Conservation (phyloP, 129 eudicot species). For the Mikania micrantha region DNA sequence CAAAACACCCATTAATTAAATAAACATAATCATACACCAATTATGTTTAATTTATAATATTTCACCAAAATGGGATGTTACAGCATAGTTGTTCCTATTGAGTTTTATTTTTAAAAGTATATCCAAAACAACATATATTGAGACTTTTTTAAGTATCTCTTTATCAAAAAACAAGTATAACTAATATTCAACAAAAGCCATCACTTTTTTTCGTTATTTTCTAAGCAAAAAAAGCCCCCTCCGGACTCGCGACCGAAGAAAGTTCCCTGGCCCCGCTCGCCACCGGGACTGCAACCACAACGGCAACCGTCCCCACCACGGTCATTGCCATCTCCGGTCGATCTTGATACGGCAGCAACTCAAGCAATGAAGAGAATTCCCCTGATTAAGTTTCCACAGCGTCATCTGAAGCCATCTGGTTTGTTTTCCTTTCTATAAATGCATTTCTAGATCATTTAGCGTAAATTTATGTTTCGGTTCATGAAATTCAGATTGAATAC, state of each 20-base stretch:
- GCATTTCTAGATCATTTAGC: neutral
- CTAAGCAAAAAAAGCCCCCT: slow-evolving; percentile 16
- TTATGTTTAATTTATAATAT: too few relatives aligned
- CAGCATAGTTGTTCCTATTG: too few relatives aligned
- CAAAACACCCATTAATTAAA: too few relatives aligned
- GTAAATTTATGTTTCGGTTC: neutral
- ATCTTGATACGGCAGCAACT: slow-evolving; percentile 27
- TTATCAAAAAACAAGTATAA: too few relatives aligned
- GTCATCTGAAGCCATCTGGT: slow-evolving; percentile 60
- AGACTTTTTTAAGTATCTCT: too few relatives aligned
- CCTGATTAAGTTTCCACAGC: slow-evolving; percentile 65
- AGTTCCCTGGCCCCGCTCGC: neutral
- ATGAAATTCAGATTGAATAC: neutral
- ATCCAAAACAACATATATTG: too few relatives aligned
- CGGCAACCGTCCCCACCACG: too few relatives aligned
- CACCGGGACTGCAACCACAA: slow-evolving; percentile 8
- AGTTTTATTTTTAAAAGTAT: too few relatives aligned
- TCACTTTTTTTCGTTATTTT: neutral
- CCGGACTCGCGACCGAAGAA: slow-evolving; percentile 9
- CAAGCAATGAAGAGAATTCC: slow-evolving; percentile 76
- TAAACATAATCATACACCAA: too few relatives aligned
- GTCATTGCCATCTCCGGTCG: neutral
- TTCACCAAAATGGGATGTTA: too few relatives aligned
- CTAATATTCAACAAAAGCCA: too few relatives aligned
- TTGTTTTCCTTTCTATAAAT: neutral